Base-by-base conservation (phyloP, 164 flowering plant genomes). In the Hamamelis virginiana region DNA sequence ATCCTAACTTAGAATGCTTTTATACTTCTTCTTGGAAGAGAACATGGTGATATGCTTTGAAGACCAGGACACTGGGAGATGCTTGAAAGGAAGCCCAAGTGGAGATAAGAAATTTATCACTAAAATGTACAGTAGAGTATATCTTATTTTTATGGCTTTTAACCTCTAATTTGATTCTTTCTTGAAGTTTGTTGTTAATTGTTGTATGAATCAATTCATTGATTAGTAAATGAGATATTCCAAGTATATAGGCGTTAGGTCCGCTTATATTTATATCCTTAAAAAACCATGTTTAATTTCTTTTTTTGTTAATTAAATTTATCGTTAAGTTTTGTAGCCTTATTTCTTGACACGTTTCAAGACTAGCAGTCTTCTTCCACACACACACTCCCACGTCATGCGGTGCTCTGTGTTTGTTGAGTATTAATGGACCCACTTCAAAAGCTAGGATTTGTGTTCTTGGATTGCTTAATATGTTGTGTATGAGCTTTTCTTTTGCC, bases 21-120 rank as follows among this genome's bases (percentile, higher is more conserved):
- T 28, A 43, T 64, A 28, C 68, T 71, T 77, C 18, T 76, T 66
- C 57, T 26, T 82, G 64, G 73, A 62, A 95, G 98, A 90, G 84
- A 96, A 96, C 82, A 90, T 96, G 97, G 95, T 96, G 64, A 76
- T 93, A 71, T 96, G 99, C 83, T 86, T 91, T 78, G 89, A 90
- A 80, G 99, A 96, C 62, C 76, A 73, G 67, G 83, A 74, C 9
- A 84, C 90, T 27, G 94, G 98, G 55, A 86, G 86, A 81, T 96
- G 99, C 82, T 78, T 81, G 76, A 86, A 80, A 71, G 82, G 74
- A 76, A 78, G 45, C 56, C 90, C 92, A 55, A 77, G 46, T 69
- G 85, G 75, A 69, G 88, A 82, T 38, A 60, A 75, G 80, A 85
- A 76, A 25, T 80, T 81, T 77, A 75, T 69, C 57, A 73, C 85